Conservation (phyloP, 1,284 basidiomycete genomes). For the Peniophora sp. region DNA sequence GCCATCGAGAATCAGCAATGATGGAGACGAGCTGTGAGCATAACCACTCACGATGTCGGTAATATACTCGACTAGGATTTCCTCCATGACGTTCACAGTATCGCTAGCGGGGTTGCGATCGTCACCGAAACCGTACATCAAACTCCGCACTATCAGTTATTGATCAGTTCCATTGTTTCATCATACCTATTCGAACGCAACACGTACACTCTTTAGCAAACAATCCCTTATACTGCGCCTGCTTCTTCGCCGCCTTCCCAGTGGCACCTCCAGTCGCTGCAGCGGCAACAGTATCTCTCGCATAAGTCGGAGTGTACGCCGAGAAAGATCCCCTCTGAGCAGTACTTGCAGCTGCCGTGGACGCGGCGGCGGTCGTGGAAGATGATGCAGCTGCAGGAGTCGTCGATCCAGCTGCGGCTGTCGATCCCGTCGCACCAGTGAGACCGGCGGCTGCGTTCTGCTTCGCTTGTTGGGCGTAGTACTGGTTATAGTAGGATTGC, state of each 20-base stretch:
- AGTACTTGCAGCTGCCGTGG: conserved; percentile 12
- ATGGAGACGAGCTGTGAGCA: conserved; percentile 4
- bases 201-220: conserved; percentile 73
- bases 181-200: not conserved
- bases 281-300: conserved; percentile 39
- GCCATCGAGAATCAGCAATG: conserved; percentile 6
- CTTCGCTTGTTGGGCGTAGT: conserved; percentile 34
- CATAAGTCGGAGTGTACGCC: conserved; percentile 48
- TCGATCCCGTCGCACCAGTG: conserved; percentile 25
- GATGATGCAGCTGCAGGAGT: conserved; percentile 12
- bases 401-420: conserved; percentile 10
- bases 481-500: conserved; percentile 53
- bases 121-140: conserved; percentile 97
- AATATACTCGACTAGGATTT: conserved; percentile 88
- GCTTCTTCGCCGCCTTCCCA: conserved; percentile 43
- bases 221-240: conserved; percentile 58
- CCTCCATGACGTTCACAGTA: conserved; percentile 88
- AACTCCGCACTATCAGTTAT: conserved; percentile 54
- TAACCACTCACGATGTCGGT: conserved; percentile 67
- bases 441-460: conserved; percentile 26
- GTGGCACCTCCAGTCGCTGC: conserved; percentile 29
- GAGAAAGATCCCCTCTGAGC: conserved; percentile 31
- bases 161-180: conserved; percentile 6
- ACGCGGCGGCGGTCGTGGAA: conserved; percentile 3
- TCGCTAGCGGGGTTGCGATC: conserved; percentile 82